These are phyloP conservation scores for Phytopythium mirpurense DNA, from an alignment of 352 stramenopile genomes.

Conservation along the genomic window DNA sequence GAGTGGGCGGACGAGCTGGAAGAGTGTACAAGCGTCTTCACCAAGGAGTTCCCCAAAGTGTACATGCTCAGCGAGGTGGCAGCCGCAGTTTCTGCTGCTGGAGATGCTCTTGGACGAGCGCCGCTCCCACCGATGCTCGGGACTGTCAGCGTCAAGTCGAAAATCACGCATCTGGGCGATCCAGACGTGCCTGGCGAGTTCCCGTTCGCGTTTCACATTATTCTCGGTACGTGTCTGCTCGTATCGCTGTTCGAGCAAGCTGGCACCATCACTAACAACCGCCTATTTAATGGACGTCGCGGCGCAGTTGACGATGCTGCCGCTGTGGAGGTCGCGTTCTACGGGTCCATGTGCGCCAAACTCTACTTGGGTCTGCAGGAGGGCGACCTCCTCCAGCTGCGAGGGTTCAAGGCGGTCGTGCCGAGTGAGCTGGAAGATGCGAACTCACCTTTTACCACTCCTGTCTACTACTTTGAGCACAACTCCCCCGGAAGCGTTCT, in stretches of 20 bases:
- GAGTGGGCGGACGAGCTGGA: conserved; percentile 16
- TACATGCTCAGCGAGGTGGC: background rate
- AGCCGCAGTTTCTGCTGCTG: background rate
- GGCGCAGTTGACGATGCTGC: conserved; percentile 34
- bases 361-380: conserved; percentile 50
- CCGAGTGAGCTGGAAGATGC: conserved; percentile 11
- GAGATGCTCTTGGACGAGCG: background rate
- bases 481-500: conserved; percentile 22
- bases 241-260: background rate
- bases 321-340: conserved; percentile 57
- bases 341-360: conserved; percentile 54
- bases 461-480: conserved; percentile 29
- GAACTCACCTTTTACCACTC: conserved; percentile 5
- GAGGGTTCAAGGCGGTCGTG: conserved; percentile 26
- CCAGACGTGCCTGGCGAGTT: conserved; percentile 38
- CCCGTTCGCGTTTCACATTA: conserved; percentile 61
- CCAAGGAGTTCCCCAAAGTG: background rate
- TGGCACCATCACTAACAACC: conserved; percentile 1
- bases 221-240: conserved; percentile 29
- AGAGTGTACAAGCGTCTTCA: conserved; percentile 23
- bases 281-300: no score
- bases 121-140: conserved; percentile 36
- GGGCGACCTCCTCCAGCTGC: conserved; percentile 53
- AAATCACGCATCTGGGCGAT: conserved; percentile 39
- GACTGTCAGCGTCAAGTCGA: conserved; percentile 52